These are phyloP conservation scores for Hura crepitans DNA, from an alignment of 441 rosid genomes.

Conservation along the genomic window DNA sequence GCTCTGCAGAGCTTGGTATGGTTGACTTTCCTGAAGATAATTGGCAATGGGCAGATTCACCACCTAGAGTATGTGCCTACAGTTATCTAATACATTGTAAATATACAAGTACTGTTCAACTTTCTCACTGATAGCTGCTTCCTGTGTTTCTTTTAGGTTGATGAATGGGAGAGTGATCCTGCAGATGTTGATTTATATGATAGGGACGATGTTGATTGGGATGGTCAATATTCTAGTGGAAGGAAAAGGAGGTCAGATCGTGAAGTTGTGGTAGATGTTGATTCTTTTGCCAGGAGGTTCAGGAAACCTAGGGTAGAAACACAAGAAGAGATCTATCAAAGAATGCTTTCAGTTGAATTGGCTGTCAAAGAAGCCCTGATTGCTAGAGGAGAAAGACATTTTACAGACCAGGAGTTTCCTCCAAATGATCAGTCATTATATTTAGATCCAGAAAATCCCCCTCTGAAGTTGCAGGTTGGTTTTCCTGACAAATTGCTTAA, in stretches of 20 bases:
- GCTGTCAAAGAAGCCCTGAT: constrained; percentile 97
- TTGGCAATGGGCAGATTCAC: constrained; percentile 99
- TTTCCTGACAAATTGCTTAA: constrained; percentile 23
- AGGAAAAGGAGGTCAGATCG: constrained; percentile 92
- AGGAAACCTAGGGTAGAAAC: constrained; percentile 97
- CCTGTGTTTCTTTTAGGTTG: constrained; percentile 54
- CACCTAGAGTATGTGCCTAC: constrained; percentile 67
- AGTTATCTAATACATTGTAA: not conserved
- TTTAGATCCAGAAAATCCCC: constrained; percentile 78
- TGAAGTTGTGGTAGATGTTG: constrained; percentile 66
- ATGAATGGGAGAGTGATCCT: constrained; percentile 99
- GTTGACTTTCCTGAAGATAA: constrained; percentile 86
- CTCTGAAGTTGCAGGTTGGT: constrained; percentile 83
- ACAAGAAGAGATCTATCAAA: constrained; percentile 90
- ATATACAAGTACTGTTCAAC: constrained; percentile 10
- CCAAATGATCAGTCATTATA: constrained; percentile 89
- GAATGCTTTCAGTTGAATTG: constrained; percentile 95
- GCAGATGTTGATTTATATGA: constrained; percentile 97
- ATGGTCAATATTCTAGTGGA: constrained; percentile 99
- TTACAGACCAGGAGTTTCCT: constrained; percentile 99
- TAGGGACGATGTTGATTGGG: constrained; percentile 99
- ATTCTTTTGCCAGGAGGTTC: constrained; percentile 90
- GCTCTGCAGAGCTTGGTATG: constrained; percentile 72
- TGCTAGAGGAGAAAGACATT: constrained; percentile 77
- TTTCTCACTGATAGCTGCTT: constrained; percentile 29